Conservation (phyloP, 805 yeast genomes). For the Lipomyces japonicus region DNA sequence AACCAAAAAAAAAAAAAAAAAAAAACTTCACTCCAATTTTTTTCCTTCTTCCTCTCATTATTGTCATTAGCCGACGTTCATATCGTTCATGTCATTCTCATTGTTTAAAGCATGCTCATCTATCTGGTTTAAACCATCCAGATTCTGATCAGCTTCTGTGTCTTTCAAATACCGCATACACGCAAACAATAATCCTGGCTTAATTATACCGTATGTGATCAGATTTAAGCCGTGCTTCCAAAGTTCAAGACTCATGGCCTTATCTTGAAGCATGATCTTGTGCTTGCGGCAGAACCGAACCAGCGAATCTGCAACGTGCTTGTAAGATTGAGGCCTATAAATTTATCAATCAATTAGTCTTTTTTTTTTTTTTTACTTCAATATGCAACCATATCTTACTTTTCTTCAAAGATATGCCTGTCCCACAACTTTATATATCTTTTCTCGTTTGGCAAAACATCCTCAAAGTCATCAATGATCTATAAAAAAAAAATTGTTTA, state of each 20-base stretch:
- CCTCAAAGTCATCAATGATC: slow-evolving; percentile 27
- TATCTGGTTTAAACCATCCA: neutral
- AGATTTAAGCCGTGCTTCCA: slow-evolving; percentile 26
- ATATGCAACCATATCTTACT: neutral
- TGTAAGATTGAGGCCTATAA: slow-evolving; percentile 19
- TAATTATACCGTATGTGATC: slow-evolving; percentile 19
- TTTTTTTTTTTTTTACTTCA: no score
- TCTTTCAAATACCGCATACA: slow-evolving; percentile 20
- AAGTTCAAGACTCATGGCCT: slow-evolving; percentile 10
- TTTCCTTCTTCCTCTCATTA: neutral
- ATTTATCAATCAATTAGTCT: neutral
- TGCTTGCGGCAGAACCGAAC: slow-evolving; percentile 19
- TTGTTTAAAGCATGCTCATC: neutral
- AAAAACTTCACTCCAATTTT: neutral
- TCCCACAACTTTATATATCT: slow-evolving; percentile 23
- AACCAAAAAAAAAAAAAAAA: no score
- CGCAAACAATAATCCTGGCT: slow-evolving; percentile 22
- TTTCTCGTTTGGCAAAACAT: slow-evolving; percentile 21
- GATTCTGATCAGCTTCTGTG: slow-evolving; percentile 2
- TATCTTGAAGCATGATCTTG: slow-evolving; percentile 6
- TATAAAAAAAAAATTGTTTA: neutral
- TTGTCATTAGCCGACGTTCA: neutral
- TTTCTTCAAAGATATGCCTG: slow-evolving; percentile 23
- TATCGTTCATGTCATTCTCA: neutral
- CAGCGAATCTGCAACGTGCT: slow-evolving; percentile 20